Conservation (phyloP, 1,139 yeast genomes). For the Yamadazyma mexicana region DNA sequence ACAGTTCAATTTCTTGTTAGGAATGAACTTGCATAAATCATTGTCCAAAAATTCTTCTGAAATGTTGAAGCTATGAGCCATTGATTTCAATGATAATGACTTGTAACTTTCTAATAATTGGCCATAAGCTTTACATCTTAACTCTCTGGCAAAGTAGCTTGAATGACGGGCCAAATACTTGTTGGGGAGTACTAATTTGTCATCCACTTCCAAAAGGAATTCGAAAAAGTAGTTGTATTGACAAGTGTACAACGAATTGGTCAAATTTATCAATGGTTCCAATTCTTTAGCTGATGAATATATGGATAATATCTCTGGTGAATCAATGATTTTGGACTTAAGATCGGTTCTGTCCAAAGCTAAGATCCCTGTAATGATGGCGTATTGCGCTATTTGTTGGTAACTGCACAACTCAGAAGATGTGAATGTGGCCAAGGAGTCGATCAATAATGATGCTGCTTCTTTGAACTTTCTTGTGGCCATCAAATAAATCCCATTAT, state of each 20-base stretch:
- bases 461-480: slow-evolving; percentile 85
- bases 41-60: slow-evolving; percentile 76
- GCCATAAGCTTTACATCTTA: slow-evolving; percentile 93
- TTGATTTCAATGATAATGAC: slow-evolving; percentile 81
- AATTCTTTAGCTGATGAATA: slow-evolving; percentile 70
- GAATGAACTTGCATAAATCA: slow-evolving; percentile 88
- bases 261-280: slow-evolving; percentile 80
- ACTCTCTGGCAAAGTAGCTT: slow-evolving; percentile 81
- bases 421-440: slow-evolving; percentile 92
- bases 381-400: slow-evolving; percentile 86
- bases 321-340: slow-evolving; percentile 82
- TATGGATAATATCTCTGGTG: slow-evolving; percentile 88
- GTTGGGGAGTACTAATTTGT: slow-evolving; percentile 67
- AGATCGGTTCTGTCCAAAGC: slow-evolving; percentile 81
- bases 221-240: slow-evolving; percentile 83
- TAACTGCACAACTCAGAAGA: slow-evolving; percentile 90
- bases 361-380: slow-evolving; percentile 83
- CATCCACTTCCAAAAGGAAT: slow-evolving; percentile 75
- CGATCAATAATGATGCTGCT: slow-evolving; percentile 81
- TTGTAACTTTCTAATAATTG: slow-evolving; percentile 94
- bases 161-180: slow-evolving; percentile 81
- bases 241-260: slow-evolving; percentile 85
- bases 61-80: slow-evolving; percentile 94
- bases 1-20: slow-evolving; percentile 90
- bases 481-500: slow-evolving; percentile 78